These are phyloP conservation scores for Quillaja saponaria DNA, from an alignment of 306 rosid genomes.

Conservation along the genomic window DNA sequence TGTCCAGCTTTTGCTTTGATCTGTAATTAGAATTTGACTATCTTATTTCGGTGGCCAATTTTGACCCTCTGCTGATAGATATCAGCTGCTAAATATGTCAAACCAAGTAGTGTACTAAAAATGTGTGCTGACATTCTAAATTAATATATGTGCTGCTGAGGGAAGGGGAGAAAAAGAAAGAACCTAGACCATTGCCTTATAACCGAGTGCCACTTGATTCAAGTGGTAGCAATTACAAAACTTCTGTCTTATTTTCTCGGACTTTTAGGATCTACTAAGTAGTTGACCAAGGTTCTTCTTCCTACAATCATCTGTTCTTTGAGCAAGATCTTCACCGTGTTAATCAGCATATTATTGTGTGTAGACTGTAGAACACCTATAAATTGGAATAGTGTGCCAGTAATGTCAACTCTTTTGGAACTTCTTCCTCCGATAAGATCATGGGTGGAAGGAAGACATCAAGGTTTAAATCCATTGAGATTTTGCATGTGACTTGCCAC, in stretches of 20 bases:
- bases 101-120: constrained; percentile 7
- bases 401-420: too few relatives aligned
- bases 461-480: too few relatives aligned
- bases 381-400: constrained; percentile 3
- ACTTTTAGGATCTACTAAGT: too few relatives aligned
- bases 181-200: not conserved
- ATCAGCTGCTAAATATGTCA: not conserved
- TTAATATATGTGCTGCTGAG: too few relatives aligned
- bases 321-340: constrained; percentile 5
- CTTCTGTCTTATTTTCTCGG: too few relatives aligned
- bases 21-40: constrained; percentile 15
- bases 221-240: too few relatives aligned
- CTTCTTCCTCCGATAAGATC: too few relatives aligned
- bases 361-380: constrained; percentile 18
- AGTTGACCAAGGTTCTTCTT: too few relatives aligned
- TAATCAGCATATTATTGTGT: not conserved
- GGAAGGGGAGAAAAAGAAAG: not conserved
- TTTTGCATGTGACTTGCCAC: too few relatives aligned
- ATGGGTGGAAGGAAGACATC: not conserved
- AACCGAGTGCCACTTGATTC: constrained; percentile 5
- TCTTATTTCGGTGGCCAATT: not conserved
- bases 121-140: too few relatives aligned
- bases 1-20: not conserved
- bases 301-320: too few relatives aligned
- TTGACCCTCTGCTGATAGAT: constrained; percentile 13